These are phyloP conservation scores for Leccinum rimulosum DNA, from an alignment of 768 basidiomycete species.

Conservation along the genomic window DNA sequence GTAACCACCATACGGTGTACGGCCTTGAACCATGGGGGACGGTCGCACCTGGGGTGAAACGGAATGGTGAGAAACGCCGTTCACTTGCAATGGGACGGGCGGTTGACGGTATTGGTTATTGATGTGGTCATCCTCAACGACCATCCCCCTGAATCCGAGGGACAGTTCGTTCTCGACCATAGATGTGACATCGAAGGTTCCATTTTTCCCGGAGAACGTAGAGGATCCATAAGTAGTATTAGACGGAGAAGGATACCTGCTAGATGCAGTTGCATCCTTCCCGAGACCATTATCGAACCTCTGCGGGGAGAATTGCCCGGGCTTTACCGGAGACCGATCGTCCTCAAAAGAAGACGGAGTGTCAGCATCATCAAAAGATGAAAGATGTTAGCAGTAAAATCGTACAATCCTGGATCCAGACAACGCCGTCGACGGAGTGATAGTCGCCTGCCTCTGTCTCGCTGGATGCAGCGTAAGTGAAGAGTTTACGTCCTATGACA, in stretches of 20 bases:
- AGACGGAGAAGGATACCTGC: slow-evolving; percentile 50
- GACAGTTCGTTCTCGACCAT: slow-evolving; percentile 54
- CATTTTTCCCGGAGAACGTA: slow-evolving; percentile 31
- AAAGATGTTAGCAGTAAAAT: slow-evolving; percentile 5
- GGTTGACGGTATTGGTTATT: slow-evolving; percentile 40
- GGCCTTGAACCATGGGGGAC: slow-evolving; percentile 43
- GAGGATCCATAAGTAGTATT: slow-evolving; percentile 34
- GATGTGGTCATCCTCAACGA: slow-evolving; percentile 52
- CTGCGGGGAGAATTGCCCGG: slow-evolving; percentile 53
- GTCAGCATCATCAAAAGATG: slow-evolving; percentile 21
- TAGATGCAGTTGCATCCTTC: slow-evolving; percentile 38
- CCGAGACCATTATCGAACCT: slow-evolving; percentile 47
- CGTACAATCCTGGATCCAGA: slow-evolving; percentile 41
- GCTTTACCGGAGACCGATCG: slow-evolving; percentile 45
- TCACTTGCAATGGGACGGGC: slow-evolving; percentile 26
- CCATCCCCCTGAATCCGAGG: slow-evolving; percentile 59
- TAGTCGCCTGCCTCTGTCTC: slow-evolving; percentile 45
- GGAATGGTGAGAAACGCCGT: slow-evolving; percentile 30
- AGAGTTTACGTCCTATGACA: slow-evolving; percentile 39
- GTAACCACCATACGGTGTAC: slow-evolving; percentile 48
- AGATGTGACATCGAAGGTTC: slow-evolving; percentile 38
- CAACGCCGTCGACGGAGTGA: slow-evolving; percentile 37
- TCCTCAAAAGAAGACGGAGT: slow-evolving; percentile 35
- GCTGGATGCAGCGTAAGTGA: slow-evolving; percentile 44
- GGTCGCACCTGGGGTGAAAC: slow-evolving; percentile 40